Evolutionary conservation across 1,139 yeast genomes (phyloP), one percentile per base, ranked within the genome.

Genomic region (Pneumocystis jirovecii): DNA sequence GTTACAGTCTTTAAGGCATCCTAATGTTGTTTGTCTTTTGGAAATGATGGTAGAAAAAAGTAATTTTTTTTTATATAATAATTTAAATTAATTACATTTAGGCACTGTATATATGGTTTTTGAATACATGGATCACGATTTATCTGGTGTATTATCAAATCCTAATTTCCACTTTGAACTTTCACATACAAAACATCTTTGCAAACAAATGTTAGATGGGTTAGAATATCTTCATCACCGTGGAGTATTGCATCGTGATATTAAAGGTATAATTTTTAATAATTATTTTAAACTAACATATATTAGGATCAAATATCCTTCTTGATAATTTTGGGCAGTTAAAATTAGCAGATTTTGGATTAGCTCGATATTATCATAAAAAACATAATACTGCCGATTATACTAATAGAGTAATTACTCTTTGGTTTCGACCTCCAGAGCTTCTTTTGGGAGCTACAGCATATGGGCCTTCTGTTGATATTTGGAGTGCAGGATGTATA

Each of bases 361-460:
- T 93, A 65, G 98, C 98, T 0, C 80, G 97, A 70, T 73, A 73
- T 21, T 70, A 73, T 25, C 70, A 69, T 63, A 75, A 73, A 21
- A 76, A 76, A 61, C 63, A 65, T 56, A 82, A 82, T 71, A 81
- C 81, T 44, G 77, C 82, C 35, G 88, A 87, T 71, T 93, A 91
- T 75, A 91, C 98, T 0, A 93, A 93, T 74, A 79, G 98, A 66
- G 98, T 93, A 60, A 93, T 93, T 62, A 93, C 98, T 0, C 79
- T 93, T 61, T 93, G 98, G 98, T 93, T 93, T 75, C 81, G 98
- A 68, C 98, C 98, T 0, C 98, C 98, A 0, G 98, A 93, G 75
- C 80, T 93, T 61, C 77, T 93, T 60, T 75, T 93, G 65, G 98
- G 98, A 1, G 85, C 96, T 0, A 91, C 97, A 0, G 85, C 85